Percentiles rank a stretch among this genome's conserved stretches.
These are phyloP conservation scores for Penicillium sp. DNA, from an alignment of 2,329 filamentous ascomycete species.

Conservation along the genomic window DNA sequence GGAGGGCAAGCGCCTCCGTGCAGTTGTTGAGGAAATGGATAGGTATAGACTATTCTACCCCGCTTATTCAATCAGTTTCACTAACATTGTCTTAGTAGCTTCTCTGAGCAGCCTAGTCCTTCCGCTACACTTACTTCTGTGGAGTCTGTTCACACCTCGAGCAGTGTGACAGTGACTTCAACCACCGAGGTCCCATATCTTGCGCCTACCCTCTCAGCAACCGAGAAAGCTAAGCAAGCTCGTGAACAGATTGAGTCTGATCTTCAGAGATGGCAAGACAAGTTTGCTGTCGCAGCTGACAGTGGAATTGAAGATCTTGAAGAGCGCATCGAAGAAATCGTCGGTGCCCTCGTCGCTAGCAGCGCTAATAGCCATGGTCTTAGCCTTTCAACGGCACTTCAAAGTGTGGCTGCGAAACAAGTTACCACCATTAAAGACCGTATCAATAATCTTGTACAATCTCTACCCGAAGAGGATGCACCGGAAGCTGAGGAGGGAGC, in stretches of 20 bases:
- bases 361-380: slow-evolving; percentile 48
- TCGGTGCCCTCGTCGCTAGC: slow-evolving; percentile 69
- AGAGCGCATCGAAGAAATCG: slow-evolving; percentile 68
- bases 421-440: slow-evolving; percentile 65
- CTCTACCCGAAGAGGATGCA: slow-evolving; percentile 60
- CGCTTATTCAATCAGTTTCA: neutral
- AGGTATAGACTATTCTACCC: slow-evolving; percentile 28
- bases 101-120: slow-evolving; percentile 23
- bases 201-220: slow-evolving; percentile 44
- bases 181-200: slow-evolving; percentile 28
- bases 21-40: slow-evolving; percentile 58
- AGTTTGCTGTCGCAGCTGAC: slow-evolving; percentile 81
- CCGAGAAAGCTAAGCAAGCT: slow-evolving; percentile 41
- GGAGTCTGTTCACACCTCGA: slow-evolving; percentile 16
- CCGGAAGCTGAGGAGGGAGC: slow-evolving; percentile 54
- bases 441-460: slow-evolving; percentile 59
- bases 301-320: slow-evolving; percentile 74
- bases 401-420: slow-evolving; percentile 65
- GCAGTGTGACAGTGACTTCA: slow-evolving; percentile 24
- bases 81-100: slow-evolving; percentile 8
- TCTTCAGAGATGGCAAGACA: slow-evolving; percentile 80
- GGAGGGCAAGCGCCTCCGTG: slow-evolving; percentile 63
- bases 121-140: slow-evolving; percentile 20
- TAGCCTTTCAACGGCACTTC: slow-evolving; percentile 65
- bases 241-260: slow-evolving; percentile 74